These are phyloP conservation scores for Tetracladium setigerum DNA, from an alignment of 495 filamentous ascomycete species.

Conservation along the genomic window DNA sequence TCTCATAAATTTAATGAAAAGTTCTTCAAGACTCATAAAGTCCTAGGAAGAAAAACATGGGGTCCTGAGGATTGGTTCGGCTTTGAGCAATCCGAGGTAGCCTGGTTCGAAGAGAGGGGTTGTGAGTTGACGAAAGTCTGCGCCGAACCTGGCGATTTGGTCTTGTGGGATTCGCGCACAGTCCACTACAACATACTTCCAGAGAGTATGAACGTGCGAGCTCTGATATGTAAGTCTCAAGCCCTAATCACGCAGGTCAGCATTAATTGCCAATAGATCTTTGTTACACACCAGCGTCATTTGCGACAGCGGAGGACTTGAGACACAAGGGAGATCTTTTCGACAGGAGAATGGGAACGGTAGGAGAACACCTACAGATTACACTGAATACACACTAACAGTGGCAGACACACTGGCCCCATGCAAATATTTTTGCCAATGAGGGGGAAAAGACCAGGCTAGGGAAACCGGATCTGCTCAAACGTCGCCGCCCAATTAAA, in stretches of 20 bases:
- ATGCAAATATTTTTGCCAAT: constrained; percentile 24
- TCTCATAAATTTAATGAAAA: constrained; percentile 26
- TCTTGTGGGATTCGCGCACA: constrained; percentile 36
- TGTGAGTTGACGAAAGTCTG: constrained; percentile 28
- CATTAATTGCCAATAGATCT: constrained; percentile 31
- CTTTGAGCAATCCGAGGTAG: constrained; percentile 26
- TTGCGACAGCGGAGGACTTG: constrained; percentile 26
- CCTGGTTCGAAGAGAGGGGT: constrained; percentile 28
- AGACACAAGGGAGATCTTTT: constrained; percentile 30
- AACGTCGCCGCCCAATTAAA: constrained; percentile 3
- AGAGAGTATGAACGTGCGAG: neutral
- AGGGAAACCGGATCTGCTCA: constrained; percentile 7
- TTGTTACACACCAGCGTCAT: constrained; percentile 30
- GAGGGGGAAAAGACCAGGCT: constrained; percentile 2
- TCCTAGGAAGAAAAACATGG: constrained; percentile 21
- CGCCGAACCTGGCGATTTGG: constrained; percentile 34
- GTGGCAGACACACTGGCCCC: constrained; percentile 35
- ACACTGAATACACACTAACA: neutral
- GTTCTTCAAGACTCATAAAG: constrained; percentile 28
- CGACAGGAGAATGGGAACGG: constrained; percentile 23
- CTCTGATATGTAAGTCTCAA: constrained; percentile 8
- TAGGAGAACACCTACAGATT: neutral
- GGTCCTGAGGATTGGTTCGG: constrained; percentile 21
- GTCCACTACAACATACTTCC: constrained; percentile 27
- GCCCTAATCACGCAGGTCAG: constrained; percentile 20